These are phyloP conservation scores for Plasmodiophora brassicae DNA, from an alignment of 208 protist species.

Conservation along the genomic window DNA sequence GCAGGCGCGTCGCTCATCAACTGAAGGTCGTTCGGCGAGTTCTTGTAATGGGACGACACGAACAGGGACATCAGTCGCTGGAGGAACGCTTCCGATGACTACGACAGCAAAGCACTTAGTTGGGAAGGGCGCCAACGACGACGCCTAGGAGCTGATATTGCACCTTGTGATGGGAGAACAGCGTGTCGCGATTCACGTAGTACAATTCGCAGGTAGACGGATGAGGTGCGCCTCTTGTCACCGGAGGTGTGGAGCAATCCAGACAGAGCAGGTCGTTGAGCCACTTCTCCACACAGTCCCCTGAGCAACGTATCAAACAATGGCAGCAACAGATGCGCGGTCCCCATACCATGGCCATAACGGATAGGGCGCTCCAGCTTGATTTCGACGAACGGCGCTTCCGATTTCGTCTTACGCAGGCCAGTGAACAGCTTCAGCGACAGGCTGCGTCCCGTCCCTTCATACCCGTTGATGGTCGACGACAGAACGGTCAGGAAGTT, in stretches of 20 bases:
- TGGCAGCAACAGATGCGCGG: no score
- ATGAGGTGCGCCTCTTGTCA: slow-evolving; percentile 67
- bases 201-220: slow-evolving; percentile 88
- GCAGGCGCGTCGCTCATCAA: slow-evolving; percentile 96
- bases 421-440: slow-evolving; percentile 98
- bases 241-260: background rate
- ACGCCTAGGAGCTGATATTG: no score
- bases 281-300: slow-evolving; percentile 89
- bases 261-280: slow-evolving; percentile 72
- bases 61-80: slow-evolving; percentile 32
- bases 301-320: no score
- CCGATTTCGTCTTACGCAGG: slow-evolving; percentile 66
- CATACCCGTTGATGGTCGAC: slow-evolving; percentile 97
- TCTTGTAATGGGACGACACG: slow-evolving; percentile 86
- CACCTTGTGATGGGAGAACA: slow-evolving; percentile 98
- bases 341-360: slow-evolving; percentile 80
- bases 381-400: slow-evolving; percentile 65
- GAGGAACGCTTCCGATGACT: slow-evolving; percentile 60
- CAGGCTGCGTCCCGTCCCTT: slow-evolving; percentile 96
- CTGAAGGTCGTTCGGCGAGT: slow-evolving; percentile 98
- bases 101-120: no score
- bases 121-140: background rate
- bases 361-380: slow-evolving; percentile 92
- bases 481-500: slow-evolving; percentile 96
- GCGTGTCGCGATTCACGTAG: slow-evolving; percentile 93